Conservation (phyloP, 179 eudicot genomes). For the Monotropa hypopitys region DNA sequence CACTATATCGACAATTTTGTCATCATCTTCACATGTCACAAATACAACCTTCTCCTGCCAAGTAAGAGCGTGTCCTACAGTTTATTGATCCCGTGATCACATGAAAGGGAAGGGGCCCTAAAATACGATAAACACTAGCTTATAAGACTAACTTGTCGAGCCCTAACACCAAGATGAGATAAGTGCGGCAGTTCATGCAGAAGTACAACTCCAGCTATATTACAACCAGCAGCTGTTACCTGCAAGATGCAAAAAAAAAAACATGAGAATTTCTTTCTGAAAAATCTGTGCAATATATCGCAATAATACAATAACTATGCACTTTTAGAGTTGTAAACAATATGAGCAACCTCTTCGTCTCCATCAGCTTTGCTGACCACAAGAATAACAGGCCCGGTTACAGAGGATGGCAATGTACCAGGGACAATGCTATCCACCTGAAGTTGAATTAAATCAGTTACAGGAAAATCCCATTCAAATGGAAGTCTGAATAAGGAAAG, state of each 20-base stretch:
- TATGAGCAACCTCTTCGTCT: slow-evolving; percentile 77
- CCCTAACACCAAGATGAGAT: slow-evolving; percentile 98
- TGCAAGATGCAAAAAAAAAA: slow-evolving; percentile 19
- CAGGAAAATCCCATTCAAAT: background rate
- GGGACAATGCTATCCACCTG: slow-evolving; percentile 81
- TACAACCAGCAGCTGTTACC: slow-evolving; percentile 91
- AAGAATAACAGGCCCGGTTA: slow-evolving; percentile 73
- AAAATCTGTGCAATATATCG: background rate
- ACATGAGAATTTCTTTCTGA: background rate
- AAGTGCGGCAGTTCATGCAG: slow-evolving; percentile 95
- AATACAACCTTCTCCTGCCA: slow-evolving; percentile 91
- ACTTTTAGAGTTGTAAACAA: background rate
- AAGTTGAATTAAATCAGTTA: background rate
- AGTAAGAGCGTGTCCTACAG: slow-evolving; percentile 7
- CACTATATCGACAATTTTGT: slow-evolving; percentile 35
- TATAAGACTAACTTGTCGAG: slow-evolving; percentile 64
- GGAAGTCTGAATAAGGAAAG: background rate
- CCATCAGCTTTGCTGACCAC: slow-evolving; percentile 86
- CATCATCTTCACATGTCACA: slow-evolving; percentile 94
- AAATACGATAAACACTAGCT: background rate
- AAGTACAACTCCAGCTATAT: slow-evolving; percentile 68
- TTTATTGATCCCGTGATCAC: background rate
- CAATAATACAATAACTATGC: background rate
- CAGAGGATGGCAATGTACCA: slow-evolving; percentile 67
- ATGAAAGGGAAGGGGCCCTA: background rate